These are phyloP conservation scores for Fusarium continuum DNA, from an alignment of 2,329 filamentous ascomycete species.

Conservation along the genomic window DNA sequence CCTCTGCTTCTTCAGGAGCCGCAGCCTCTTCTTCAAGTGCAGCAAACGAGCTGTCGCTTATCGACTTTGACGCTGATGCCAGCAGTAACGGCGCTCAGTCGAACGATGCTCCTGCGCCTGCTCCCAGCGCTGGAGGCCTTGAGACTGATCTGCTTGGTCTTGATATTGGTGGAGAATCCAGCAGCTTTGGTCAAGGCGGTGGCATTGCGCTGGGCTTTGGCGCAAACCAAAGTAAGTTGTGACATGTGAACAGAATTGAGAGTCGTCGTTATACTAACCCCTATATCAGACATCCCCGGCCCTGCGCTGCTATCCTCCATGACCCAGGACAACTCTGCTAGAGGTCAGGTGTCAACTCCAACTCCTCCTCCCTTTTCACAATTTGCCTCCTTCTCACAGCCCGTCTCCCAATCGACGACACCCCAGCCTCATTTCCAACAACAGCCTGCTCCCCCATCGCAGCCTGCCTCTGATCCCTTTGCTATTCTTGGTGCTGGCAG, in stretches of 20 bases:
- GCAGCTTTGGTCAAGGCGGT: conserved; percentile 75
- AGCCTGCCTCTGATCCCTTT: conserved; percentile 60
- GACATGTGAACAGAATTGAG: neutral
- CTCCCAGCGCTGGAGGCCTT: conserved; percentile 69
- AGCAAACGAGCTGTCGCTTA: conserved; percentile 83
- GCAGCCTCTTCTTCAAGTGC: conserved; percentile 57
- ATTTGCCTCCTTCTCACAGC: conserved; percentile 65
- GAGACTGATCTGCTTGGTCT: conserved; percentile 93
- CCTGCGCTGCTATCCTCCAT: conserved; percentile 71
- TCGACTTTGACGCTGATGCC: conserved; percentile 82
- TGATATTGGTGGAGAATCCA: conserved; percentile 73
- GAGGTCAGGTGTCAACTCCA: conserved; percentile 52
- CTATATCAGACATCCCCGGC: conserved; percentile 66
- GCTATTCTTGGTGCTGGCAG: conserved; percentile 54
- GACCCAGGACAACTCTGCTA: conserved; percentile 68
- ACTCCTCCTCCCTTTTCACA: conserved; percentile 61
- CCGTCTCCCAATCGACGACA: conserved; percentile 61
- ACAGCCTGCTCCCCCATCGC: conserved; percentile 57
- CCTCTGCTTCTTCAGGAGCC: conserved; percentile 68
- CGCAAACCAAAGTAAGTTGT: conserved; percentile 70
- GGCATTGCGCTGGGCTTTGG: conserved; percentile 85
- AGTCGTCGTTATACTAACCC: conserved; percentile 23
- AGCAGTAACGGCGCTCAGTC: conserved; percentile 54
- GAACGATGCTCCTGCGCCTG: conserved; percentile 33
- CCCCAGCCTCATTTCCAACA: conserved; percentile 61